Base-by-base conservation (phyloP, 768 basidiomycete genomes). In the Suillus fuscotomentosus region DNA sequence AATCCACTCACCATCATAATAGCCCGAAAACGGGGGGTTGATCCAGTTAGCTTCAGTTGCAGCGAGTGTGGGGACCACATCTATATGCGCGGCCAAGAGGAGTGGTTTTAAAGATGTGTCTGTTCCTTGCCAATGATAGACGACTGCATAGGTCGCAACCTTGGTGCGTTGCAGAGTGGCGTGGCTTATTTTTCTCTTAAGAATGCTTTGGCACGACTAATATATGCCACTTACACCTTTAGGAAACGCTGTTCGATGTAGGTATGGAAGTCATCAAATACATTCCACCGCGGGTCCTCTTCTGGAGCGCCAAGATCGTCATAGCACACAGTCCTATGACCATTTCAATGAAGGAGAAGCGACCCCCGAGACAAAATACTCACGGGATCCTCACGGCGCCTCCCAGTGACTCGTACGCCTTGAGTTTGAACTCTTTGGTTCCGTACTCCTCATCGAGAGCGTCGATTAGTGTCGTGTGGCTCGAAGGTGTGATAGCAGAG, bases 101-200 rank as follows among this genome's bases (percentile, higher is more conserved):
- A 88, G 65, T 0, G 87, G 89, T 70, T 88, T 88, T 55, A 84
- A 72, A 13, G 73, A 70, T 13, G 76, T 61, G 56, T 85, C 78
- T 22, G 79, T 78, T 15, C 88, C 88, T 55, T 81, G 75, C 86
- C 86, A 89, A 24, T 81, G 80, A 69, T 84, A 87, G 2, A 89
- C 75, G n/a, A 89, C 77, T 0, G 84, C 88, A 56, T 84, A 87
- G 0, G 83, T 87, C 68, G 87, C 87, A 63, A 89, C 80, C 65
- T 81, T 82, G 11, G 83, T 84, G 54, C 87, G 79, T 48, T 78
- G 66, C 6, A 89, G 78, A 34, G 75, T 77, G 3, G 77, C 62
- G 70, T 87, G 84, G 41, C 85, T 85, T 53, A 9, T 45, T 60
- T 24, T 55, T 8, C 15, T 22, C 20, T 62, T 65, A 43, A 62